Percentiles rank a stretch among this genome's conserved stretches.
These are phyloP conservation scores for Gautieria morchelliformis DNA, from an alignment of 768 basidiomycete genomes.

Conservation along the genomic window DNA sequence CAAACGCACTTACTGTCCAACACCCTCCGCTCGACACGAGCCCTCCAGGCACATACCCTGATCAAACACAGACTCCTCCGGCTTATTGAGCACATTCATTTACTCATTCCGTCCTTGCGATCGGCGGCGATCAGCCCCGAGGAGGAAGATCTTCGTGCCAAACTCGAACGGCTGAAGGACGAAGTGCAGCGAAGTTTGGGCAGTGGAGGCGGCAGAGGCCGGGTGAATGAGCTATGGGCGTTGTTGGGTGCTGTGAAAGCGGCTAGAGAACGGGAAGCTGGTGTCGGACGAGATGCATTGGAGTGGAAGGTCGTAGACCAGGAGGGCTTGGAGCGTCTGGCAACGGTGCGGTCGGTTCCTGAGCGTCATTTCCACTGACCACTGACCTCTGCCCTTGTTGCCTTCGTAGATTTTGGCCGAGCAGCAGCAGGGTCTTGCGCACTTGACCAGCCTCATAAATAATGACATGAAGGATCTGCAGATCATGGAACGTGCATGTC, in stretches of 20 bases:
- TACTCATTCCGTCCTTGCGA: constrained; percentile 68
- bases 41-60: constrained; percentile 55
- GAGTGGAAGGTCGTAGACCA: constrained; percentile 86
- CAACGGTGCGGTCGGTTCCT: constrained; percentile 43
- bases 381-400: background rate
- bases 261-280: constrained; percentile 34
- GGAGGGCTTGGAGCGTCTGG: constrained; percentile 67
- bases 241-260: constrained; percentile 63
- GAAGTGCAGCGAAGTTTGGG: constrained; percentile 34
- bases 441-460: constrained; percentile 68
- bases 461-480: constrained; percentile 54
- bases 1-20: constrained; percentile 60
- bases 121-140: constrained; percentile 69
- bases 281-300: constrained; percentile 25
- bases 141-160: constrained; percentile 65
- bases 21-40: constrained; percentile 54
- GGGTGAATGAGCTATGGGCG: constrained; percentile 81
- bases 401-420: constrained; percentile 53
- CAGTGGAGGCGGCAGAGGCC: constrained; percentile 43
- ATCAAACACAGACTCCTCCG: constrained; percentile 59
- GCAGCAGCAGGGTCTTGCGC: constrained; percentile 72
- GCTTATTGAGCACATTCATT: constrained; percentile 66
- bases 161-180: constrained; percentile 65
- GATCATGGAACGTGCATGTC: constrained; percentile 30
- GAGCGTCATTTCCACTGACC: too few species aligned